A percentile compares a stretch with the other conserved stretches of the same genome.
Conservation (phyloP, 345 rosid species). For the Eucalyptus erythrocorys region DNA sequence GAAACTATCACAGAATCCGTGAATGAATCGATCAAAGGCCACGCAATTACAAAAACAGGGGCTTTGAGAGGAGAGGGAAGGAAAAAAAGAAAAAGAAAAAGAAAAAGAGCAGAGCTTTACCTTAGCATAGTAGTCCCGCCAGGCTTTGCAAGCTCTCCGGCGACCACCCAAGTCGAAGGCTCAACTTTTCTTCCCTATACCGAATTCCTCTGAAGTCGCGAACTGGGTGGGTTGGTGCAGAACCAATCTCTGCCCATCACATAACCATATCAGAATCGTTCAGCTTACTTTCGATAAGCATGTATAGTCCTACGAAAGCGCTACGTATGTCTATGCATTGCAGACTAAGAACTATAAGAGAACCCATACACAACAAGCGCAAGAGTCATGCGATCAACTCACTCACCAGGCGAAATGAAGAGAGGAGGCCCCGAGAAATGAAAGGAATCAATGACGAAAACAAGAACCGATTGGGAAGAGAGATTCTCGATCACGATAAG, state of each 20-base stretch:
- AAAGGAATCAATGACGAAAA: no score
- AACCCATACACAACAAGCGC: no score
- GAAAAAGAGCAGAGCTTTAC: background rate
- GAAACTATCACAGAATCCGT: no score
- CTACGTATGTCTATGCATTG: no score
- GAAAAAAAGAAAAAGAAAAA: no score
- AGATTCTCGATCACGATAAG: background rate
- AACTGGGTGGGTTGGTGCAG: constrained; percentile 32
- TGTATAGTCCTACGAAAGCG: background rate
- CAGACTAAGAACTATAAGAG: no score
- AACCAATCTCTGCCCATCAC: constrained; percentile 18
- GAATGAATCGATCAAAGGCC: background rate
- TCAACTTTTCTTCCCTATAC: constrained; percentile 34
- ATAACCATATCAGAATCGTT: background rate
- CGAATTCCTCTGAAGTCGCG: constrained; percentile 33
- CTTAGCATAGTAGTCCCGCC: constrained; percentile 34
- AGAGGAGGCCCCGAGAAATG: no score
- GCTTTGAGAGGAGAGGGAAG: background rate
- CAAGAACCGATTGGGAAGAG: no score
- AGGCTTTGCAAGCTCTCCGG: constrained; percentile 28
- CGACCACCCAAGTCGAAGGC: constrained; percentile 41
- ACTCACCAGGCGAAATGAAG: no score
- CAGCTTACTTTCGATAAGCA: background rate
- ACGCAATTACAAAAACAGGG: no score
- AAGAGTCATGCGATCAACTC: no score